Evolutionary conservation across 176 grass and related monocot genomes (phyloP).

Genomic region (Zizania latifolia): DNA sequence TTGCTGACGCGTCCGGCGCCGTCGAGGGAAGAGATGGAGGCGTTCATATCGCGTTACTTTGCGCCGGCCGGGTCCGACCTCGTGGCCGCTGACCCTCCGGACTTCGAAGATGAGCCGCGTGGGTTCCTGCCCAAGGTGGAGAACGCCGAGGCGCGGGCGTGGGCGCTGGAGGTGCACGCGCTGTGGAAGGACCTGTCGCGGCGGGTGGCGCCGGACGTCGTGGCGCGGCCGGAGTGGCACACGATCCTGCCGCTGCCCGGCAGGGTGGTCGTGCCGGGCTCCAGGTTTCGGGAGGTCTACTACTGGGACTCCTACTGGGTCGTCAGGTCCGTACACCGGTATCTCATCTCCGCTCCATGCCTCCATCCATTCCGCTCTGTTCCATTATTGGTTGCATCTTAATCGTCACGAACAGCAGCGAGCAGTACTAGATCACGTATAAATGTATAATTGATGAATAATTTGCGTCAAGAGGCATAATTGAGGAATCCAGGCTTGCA

Average conservation of each 20-base stretch:
- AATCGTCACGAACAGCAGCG: background rate
- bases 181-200: conserved; percentile 64
- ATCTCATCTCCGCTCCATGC: background rate
- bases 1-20: conserved; percentile 10
- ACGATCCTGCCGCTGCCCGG: conserved; percentile 73
- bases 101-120: conserved; percentile 54
- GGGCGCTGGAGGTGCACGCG: conserved; percentile 88
- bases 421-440: background rate
- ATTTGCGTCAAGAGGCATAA: background rate
- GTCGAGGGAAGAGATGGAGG: conserved; percentile 31
- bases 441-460: background rate
- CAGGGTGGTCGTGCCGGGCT: conserved; percentile 57
- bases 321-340: conserved; percentile 44
- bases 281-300: conserved; percentile 90
- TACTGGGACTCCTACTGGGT: conserved; percentile 98
- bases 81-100: conserved; percentile 33
- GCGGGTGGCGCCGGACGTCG: conserved; percentile 39
- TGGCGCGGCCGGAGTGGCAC: conserved; percentile 44
- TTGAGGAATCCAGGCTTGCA: background rate
- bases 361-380: background rate
- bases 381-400: background rate
- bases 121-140: conserved; percentile 70
- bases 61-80: conserved; percentile 64
- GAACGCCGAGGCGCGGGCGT: conserved; percentile 48
- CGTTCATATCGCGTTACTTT: conserved; percentile 46